Base-by-base conservation (phyloP, 225 moss, liverwort and hornwort species). In the Marchantia polymorpha region DNA sequence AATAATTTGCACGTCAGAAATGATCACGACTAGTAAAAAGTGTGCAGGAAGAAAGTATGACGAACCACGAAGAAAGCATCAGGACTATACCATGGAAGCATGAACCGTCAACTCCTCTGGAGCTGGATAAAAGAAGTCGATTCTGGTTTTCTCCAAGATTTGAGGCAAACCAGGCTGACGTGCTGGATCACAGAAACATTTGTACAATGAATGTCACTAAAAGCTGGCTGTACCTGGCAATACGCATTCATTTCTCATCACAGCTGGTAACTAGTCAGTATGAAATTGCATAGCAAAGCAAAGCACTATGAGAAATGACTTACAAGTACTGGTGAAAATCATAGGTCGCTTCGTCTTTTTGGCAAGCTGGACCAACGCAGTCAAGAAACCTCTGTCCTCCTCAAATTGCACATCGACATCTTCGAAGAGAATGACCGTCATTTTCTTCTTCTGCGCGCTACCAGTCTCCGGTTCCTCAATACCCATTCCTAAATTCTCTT, bases 361-460 rank as follows among this genome's bases (percentile, higher is more conserved):
- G 49, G 93, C 89, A 72, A 97, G 85, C 70, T 91, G 83, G 61
- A 87, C 77, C 74, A 97, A 67, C 29, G 94, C 89, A 65, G 82
- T 83, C 82, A 91, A 72, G 74, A 94, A 93, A 26, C 94, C 94
- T 77, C 86, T 88, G 78, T 97, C 96, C 75, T 97, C 94, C 52
- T 97, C 96, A 86, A 94, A 97, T 19, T 89, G 84, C 26, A 86
- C 87, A 80, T 97, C 93, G 60, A 97, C 96, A 71, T 97, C 96
- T 85, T 97, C 96, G 85, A 94, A 97, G 53, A 97, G 85, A 82
- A 94, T 91, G 55, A 94, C 91, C 51, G 92, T 89, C 76, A 87
- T 83, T 75, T 87, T 88, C 79, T 88, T 86, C 79, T 83, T 83
- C 68, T 68, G 68, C 73, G 69, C 83, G 48, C 30, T 75, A 79